Evolutionary conservation across 2,329 filamentous ascomycete genomes (phyloP).

Genomic region (Pseudogymnoascus destructans): DNA sequence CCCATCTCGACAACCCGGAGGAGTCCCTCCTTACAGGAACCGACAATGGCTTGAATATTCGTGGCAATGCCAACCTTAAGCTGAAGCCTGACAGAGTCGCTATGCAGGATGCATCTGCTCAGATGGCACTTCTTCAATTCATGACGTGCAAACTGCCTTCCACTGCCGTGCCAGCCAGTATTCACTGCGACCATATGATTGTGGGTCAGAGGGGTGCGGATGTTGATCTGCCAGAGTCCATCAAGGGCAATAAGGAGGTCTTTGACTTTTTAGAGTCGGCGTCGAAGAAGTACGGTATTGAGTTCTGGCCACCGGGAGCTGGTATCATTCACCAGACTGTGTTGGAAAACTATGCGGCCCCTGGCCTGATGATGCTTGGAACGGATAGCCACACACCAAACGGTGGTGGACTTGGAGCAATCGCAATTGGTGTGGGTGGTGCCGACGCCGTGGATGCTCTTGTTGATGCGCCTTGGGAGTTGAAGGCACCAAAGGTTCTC

Average conservation of each 20-base stretch:
- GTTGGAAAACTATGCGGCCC: slow-evolving; percentile 93
- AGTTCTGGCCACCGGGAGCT: slow-evolving; percentile 89
- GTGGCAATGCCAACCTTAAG: slow-evolving; percentile 84
- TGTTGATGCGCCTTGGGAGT: slow-evolving; percentile 91
- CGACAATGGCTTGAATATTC: slow-evolving; percentile 68
- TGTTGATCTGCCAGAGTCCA: slow-evolving; percentile 70
- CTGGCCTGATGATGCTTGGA: slow-evolving; percentile 95
- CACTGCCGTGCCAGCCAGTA: slow-evolving; percentile 89
- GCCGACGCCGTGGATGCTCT: slow-evolving; percentile 95
- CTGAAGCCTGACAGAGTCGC: slow-evolving; percentile 95
- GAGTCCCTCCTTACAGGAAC: slow-evolving; percentile 76
- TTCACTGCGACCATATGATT: slow-evolving; percentile 98
- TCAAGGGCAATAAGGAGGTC: slow-evolving; percentile 87
- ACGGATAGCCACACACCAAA: slow-evolving; percentile 97
- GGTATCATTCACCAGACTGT: slow-evolving; percentile 98
- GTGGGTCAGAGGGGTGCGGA: slow-evolving; percentile 86
- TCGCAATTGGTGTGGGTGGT: slow-evolving; percentile 93
- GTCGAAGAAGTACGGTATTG: slow-evolving; percentile 79
- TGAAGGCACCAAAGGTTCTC: slow-evolving; percentile 84
- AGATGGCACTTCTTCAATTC: slow-evolving; percentile 97
- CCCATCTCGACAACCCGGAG: slow-evolving; percentile 80
- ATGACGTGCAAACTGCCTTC: slow-evolving; percentile 87
- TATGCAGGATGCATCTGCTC: slow-evolving; percentile 97
- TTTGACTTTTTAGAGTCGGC: slow-evolving; percentile 96
- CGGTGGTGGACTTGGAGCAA: slow-evolving; percentile 83